Base-by-base conservation (phyloP, 441 rosid species). In the Brassica hybrid region DNA sequence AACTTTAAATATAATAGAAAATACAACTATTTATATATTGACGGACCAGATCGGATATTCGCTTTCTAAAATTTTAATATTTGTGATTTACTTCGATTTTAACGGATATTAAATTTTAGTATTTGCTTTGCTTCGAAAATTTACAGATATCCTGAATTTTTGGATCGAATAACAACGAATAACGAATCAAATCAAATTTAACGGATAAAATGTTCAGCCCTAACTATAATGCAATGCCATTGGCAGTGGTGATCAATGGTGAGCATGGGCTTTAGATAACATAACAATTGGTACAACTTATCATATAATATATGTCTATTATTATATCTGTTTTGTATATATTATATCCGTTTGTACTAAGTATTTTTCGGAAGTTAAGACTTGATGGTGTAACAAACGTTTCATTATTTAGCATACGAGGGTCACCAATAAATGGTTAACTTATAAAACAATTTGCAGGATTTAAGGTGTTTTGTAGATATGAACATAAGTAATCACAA, bases 271-370 rank as follows among this genome's bases (percentile, higher is more conserved):
- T 57, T 57, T 8, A 50, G 16, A 64, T 52, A 52, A 68, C 12
- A 52, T 52, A 11, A 69, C 5, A n/a, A 69, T 65, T 74, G 71
- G 77, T 74, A 56, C 59, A 65, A 52, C 50, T 72, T 27, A 72
- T 60, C n/a, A 71, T 57, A 3, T 52, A 52, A 25, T 23, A 59
- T 61, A 9, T 62, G 1, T 7, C 32, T 27, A 27, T 27, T 27
- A 27, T 27, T 27, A 13, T 13, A 1, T 25, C 5, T 13, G 1
- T 60, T 25, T 27, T 27, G 2, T 27, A 27, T 27, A 13, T 13
- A 6, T 58, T 27, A 34, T 34, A 34, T 34, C 38, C 9, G 9
- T 34, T 34, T 34, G 38, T 34, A 34, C 7, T 34, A 34, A 1
- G 2, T 34, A 34, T 1, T 34, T 7, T 6, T 7, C 6, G 5